Evolutionary conservation across 2,329 filamentous ascomycete genomes (phyloP).

Genomic region (Coniochaeta sp.): DNA sequence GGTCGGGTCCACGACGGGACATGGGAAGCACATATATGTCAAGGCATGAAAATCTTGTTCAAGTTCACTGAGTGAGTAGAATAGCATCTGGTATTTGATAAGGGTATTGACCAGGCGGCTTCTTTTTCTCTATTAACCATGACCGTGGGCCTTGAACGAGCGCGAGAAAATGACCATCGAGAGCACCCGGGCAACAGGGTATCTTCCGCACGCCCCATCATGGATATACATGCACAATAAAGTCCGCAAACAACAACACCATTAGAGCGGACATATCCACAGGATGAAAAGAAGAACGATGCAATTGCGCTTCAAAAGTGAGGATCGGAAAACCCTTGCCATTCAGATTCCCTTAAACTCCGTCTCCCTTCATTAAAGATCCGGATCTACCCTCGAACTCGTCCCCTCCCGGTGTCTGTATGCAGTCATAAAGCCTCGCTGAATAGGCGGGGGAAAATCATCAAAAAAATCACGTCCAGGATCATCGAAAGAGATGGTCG

Average conservation of each 20-base stretch:
- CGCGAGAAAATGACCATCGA: neutral
- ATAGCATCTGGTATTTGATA: neutral
- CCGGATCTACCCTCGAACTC: neutral
- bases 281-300: neutral
- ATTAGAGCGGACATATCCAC: neutral
- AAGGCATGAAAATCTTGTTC: neutral
- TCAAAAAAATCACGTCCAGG: neutral
- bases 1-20: no score
- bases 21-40: no score
- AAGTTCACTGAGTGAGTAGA: constrained; percentile 12
- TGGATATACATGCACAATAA: neutral
- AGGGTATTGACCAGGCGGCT: constrained; percentile 1
- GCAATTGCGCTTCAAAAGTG: neutral
- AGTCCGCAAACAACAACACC: constrained; percentile 1
- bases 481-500: neutral
- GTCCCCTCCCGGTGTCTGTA: neutral
- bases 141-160: neutral
- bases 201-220: neutral
- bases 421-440: constrained; percentile 1
- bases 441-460: neutral
- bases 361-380: constrained; percentile 1
- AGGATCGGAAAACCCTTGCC: neutral
- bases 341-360: constrained; percentile 2
- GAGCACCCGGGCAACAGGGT: neutral
- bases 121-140: constrained; percentile 23